Base-by-base conservation (phyloP, 2,329 filamentous ascomycete genomes). In the Triangularia verruculosa region DNA sequence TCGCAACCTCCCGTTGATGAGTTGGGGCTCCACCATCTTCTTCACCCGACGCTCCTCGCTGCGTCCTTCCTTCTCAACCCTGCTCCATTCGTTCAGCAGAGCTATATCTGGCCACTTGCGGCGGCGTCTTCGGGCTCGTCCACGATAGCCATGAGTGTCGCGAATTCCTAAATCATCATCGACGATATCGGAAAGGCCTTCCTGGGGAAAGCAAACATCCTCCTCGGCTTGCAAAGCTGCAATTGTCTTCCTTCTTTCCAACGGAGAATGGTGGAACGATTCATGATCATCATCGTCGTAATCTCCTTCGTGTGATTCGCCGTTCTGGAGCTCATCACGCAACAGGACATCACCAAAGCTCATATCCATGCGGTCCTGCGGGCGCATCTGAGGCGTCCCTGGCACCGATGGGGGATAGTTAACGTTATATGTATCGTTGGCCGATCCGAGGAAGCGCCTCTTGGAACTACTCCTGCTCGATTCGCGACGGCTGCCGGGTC, bases 201-300 rank as follows among this genome's bases (percentile, higher is more conserved):
- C 89, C 5, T 88, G 87, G 0, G 93, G 94, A 71, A 97, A 97
- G 78, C 95, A 97, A 0, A 98, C 93, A 77, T 98, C 95, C 68
- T 91, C 91, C 71, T 95, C 87, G 0, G 88, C 91, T 11, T 88
- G 82, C 39, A 47, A 47, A 12, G 89, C 75, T 12, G 83, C 82
- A 68, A 87, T 82, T 4, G 85, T 88, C 62, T 83, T 82, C 39
- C 89, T 82, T 57, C 82, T 76, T 17, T 79, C 72, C 75, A 80
- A 66, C 70, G 78, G 66, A 73, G 74, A 70, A 64, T 73, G 66
- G 71, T 75, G 70, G 70, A 64, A 78, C 71, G 70, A 74, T 43
- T 63, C 54, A 9, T 68, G 67, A 5, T 59, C 60, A 25, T 63
- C 67, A 15, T 61, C 65, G 0, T 53, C 52, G 4, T 56, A 39